Evolutionary conservation across 805 yeast species (phyloP), one percentile per base, ranked within the genome.

Genomic region (Metschnikowia baotianmanensis): DNA sequence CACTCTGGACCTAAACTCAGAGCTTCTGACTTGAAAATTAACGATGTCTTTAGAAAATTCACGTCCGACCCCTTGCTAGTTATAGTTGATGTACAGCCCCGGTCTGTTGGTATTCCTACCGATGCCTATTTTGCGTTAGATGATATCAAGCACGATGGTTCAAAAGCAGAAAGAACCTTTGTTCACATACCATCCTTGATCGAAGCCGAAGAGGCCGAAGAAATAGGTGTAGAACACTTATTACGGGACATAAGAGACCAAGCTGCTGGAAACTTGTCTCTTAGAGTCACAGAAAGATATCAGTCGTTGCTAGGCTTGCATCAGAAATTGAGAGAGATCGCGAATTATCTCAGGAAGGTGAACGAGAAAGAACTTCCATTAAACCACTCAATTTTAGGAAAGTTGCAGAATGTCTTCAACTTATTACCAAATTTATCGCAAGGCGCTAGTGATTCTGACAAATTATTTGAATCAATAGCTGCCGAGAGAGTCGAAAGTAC

Each of bases 121-220:
- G 95, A 90, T 60, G 96, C 97, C 7, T 93, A 93, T 60, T 72
- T 82, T 48, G 95, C 97, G 4, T 80, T 91, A 27, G 98, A 93
- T 60, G 98, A 93, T 67, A 86, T 93, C 43, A 90, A 89, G 59
- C 95, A 89, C 56, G 98, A 93, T 63, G 99, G 99, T 16, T 79
- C 96, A 1, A 80, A 90, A 4, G 86, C 96, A 7, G 96, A 88
- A 58, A 83, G 84, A 65, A 89, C 97, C 3, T 93, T 93, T 67
- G 78, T 86, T 34, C 99, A 93, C 63, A 80, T 91, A 22, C 96
- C 98, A 9, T 86, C 96, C 11, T 72, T 78, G 21, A 88, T 95
- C 49, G 91, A 86, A 60, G 99, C 99, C 3, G 99, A 93, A 60
- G 99, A 93, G 61, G 99, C 99, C 8, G 99, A 93, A 66, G 99